Percentiles rank a stretch among this genome's conserved stretches.
These are phyloP conservation scores for Claviceps sp. DNA, from an alignment of 2,329 filamentous ascomycete species.

Conservation along the genomic window DNA sequence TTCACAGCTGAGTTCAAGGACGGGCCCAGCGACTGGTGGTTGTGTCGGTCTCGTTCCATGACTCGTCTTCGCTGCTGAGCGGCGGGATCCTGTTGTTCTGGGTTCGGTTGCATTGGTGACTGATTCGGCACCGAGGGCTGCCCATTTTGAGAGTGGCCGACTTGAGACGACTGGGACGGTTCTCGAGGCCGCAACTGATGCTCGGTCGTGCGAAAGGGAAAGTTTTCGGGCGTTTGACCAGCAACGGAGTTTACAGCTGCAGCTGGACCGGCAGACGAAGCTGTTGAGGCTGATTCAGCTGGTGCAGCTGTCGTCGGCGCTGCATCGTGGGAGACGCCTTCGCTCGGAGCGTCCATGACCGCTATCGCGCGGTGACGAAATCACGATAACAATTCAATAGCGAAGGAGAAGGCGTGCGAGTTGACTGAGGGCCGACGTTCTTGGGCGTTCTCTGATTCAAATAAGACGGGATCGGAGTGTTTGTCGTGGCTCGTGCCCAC, in stretches of 20 bases:
- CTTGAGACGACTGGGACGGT: conserved; percentile 5
- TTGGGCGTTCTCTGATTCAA: no score
- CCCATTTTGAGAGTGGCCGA: conserved; percentile 4
- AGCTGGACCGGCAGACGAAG: conserved; percentile 1
- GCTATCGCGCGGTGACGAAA: neutral
- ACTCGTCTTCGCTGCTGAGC: conserved; percentile 15
- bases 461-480: neutral
- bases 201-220: neutral
- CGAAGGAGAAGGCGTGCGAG: neutral
- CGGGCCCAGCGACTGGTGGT: conserved; percentile 53
- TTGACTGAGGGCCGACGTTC: neutral
- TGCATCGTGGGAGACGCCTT: neutral
- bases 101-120: conserved; percentile 2
- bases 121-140: conserved; percentile 7
- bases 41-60: conserved; percentile 37
- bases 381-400: conserved; percentile 1
- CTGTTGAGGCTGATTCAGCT: neutral
- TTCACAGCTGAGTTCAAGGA: conserved; percentile 53
- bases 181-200: conserved; percentile 6
- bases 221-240: neutral
- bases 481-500: neutral
- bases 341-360: conserved; percentile 4
- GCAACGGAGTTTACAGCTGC: neutral
- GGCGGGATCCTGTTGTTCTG: conserved; percentile 9
- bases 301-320: neutral